Conservation (phyloP, 2,329 filamentous ascomycete genomes). For the Neobulgaria alba region DNA sequence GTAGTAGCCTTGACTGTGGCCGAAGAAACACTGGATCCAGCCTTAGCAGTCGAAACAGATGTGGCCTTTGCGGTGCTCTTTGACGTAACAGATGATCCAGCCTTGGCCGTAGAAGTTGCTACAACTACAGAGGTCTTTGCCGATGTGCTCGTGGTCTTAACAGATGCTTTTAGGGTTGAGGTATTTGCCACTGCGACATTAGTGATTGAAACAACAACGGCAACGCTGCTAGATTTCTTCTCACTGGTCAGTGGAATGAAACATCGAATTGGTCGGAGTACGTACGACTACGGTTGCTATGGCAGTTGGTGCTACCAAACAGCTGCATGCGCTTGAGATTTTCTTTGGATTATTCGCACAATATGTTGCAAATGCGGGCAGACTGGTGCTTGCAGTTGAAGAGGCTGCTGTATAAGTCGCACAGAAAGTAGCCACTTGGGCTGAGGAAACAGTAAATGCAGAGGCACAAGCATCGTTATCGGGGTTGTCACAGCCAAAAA, state of each 20-base stretch:
- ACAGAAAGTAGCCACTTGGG: slow-evolving; percentile 1
- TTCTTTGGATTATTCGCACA: not conserved
- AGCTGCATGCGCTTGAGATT: not conserved
- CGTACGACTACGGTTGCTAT: not conserved
- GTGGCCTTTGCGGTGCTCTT: not conserved
- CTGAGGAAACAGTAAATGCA: slow-evolving; percentile 6
- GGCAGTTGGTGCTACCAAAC: not conserved
- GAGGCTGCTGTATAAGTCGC: not conserved
- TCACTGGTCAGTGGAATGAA: too few species aligned
- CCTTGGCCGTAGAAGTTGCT: not conserved
- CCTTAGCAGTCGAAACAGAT: not conserved
- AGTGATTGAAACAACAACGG: too few species aligned
- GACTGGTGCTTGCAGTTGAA: not conserved
- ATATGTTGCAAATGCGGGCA: slow-evolving; percentile 1
- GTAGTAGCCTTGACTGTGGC: not conserved
- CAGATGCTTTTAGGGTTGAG: too few species aligned
- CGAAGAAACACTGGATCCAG: not conserved
- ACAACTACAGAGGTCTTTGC: not conserved
- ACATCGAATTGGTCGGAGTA: too few species aligned
- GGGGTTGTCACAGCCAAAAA: slow-evolving; percentile 12
- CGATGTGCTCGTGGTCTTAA: too few species aligned
- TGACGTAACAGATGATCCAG: not conserved
- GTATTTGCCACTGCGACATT: too few species aligned
- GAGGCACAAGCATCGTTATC: slow-evolving; percentile 11
- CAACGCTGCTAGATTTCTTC: too few species aligned